Evolutionary conservation across 306 rosid genomes (phyloP).

Genomic region (Dryas octopetala): DNA sequence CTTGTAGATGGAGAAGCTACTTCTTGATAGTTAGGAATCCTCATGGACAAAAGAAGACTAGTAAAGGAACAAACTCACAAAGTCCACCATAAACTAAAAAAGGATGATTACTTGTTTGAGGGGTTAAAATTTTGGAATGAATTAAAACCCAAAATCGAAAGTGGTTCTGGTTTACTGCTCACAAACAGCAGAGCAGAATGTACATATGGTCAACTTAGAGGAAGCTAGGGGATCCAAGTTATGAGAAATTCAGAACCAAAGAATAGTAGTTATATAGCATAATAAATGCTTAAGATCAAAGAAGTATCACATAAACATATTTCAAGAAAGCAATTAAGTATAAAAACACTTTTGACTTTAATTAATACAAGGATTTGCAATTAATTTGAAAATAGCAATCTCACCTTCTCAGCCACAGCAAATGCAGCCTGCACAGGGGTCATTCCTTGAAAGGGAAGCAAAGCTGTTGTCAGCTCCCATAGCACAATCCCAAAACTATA

Average conservation of each 20-base stretch:
- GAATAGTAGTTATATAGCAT: not conserved
- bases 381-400: slow-evolving; percentile 21
- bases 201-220: not conserved
- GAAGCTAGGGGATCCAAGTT: not conserved
- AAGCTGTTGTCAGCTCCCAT: slow-evolving; percentile 92
- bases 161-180: not conserved
- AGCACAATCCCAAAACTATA: slow-evolving; percentile 95
- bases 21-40: not conserved
- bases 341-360: not conserved
- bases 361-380: not conserved
- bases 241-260: not conserved
- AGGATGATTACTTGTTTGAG: not conserved
- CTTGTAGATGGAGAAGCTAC: not conserved
- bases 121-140: too few relatives aligned
- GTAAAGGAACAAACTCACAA: not conserved
- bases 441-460: slow-evolving; percentile 98
- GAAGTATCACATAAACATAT: not conserved
- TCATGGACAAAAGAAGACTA: not conserved
- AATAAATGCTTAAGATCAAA: not conserved
- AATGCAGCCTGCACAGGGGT: slow-evolving; percentile 99
- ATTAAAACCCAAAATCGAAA: not conserved
- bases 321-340: not conserved
- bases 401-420: slow-evolving; percentile 97
- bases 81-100: too few relatives aligned
- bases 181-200: not conserved